These are phyloP conservation scores for Cystoderma amianthinum DNA, from an alignment of 768 basidiomycete species.

Conservation along the genomic window DNA sequence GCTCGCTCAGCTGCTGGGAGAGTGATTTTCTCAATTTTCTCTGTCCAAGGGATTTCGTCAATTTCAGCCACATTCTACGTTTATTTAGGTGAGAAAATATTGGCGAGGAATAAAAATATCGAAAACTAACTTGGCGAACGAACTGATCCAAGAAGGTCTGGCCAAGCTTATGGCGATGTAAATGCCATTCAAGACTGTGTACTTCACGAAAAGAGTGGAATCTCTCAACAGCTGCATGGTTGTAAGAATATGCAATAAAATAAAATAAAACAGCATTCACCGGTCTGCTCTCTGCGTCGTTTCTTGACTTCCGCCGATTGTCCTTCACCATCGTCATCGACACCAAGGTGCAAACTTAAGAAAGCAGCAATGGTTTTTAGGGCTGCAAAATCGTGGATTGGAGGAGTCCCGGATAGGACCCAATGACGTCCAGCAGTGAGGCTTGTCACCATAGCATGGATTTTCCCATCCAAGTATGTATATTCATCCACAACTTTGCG, in stretches of 20 bases:
- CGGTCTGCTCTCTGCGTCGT: slow-evolving; percentile 78
- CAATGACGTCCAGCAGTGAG: slow-evolving; percentile 77
- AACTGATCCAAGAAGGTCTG: slow-evolving; percentile 78
- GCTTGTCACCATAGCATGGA: slow-evolving; percentile 71
- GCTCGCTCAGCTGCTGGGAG: slow-evolving; percentile 92
- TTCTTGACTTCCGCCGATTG: slow-evolving; percentile 72
- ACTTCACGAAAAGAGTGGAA: slow-evolving; percentile 98
- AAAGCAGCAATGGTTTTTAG: slow-evolving; percentile 89
- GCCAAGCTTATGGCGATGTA: slow-evolving; percentile 75
- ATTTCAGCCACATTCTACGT: slow-evolving; percentile 90
- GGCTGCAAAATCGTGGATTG: slow-evolving; percentile 84
- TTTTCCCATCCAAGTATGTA: slow-evolving; percentile 81
- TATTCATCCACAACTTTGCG: slow-evolving; percentile 92
- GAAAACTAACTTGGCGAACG: slow-evolving; percentile 67
- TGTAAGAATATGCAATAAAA: slow-evolving; percentile 5
- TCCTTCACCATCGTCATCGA: slow-evolving; percentile 84
- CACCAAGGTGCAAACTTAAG: slow-evolving; percentile 84
- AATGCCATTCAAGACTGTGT: slow-evolving; percentile 89
- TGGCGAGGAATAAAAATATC: not conserved
- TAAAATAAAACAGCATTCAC: slow-evolving; percentile 27
- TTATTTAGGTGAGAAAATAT: slow-evolving; percentile 7
- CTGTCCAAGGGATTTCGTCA: slow-evolving; percentile 83
- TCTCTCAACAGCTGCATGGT: slow-evolving; percentile 69
- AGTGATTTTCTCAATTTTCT: slow-evolving; percentile 53
- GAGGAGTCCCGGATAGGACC: slow-evolving; percentile 97